phyloP scores from a whole-genome alignment of 1,284 basidiomycete species.

The Leccinum subrobustum region DNA sequence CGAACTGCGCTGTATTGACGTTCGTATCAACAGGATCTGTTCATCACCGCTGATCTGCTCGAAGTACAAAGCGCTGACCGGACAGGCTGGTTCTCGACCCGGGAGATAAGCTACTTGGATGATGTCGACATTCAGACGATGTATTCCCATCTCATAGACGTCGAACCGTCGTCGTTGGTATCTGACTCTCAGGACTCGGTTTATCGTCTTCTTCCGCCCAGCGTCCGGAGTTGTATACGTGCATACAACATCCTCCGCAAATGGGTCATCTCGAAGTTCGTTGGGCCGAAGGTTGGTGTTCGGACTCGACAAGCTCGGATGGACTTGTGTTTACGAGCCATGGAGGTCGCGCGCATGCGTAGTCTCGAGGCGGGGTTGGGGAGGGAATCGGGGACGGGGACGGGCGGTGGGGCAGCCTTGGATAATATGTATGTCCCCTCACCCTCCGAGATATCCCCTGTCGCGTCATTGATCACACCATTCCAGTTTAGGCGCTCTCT shows the following conservation, averaged over 20 bases:
- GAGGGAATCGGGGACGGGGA: not conserved
- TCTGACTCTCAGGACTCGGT: slow-evolving; percentile 67
- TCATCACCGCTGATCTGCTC: slow-evolving; percentile 69
- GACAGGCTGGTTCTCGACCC: slow-evolving; percentile 69
- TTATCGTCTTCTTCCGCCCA: slow-evolving; percentile 71
- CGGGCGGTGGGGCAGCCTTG: slow-evolving; percentile 10
- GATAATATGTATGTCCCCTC: slow-evolving; percentile 26
- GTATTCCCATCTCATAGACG: slow-evolving; percentile 65
- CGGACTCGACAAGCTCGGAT: slow-evolving; percentile 66
- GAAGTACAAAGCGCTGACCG: slow-evolving; percentile 77
- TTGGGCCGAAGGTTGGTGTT: slow-evolving; percentile 58
- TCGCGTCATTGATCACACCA: not conserved
- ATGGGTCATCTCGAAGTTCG: slow-evolving; percentile 71
- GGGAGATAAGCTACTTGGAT: slow-evolving; percentile 50
- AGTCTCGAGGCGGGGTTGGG: slow-evolving; percentile 40
- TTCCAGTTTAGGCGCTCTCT: slow-evolving; percentile 49
- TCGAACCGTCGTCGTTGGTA: slow-evolving; percentile 67
- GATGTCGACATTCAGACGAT: slow-evolving; percentile 76
- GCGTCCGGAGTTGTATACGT: slow-evolving; percentile 69
- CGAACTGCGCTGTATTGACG: slow-evolving; percentile 6
- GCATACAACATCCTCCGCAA: slow-evolving; percentile 72
- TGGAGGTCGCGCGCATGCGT: slow-evolving; percentile 68
- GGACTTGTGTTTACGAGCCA: slow-evolving; percentile 63
- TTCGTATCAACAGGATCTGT: slow-evolving; percentile 55
- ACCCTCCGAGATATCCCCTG: not conserved